Conservation (phyloP, 2,329 filamentous ascomycete species). For the Neofusicoccum laricinum region DNA sequence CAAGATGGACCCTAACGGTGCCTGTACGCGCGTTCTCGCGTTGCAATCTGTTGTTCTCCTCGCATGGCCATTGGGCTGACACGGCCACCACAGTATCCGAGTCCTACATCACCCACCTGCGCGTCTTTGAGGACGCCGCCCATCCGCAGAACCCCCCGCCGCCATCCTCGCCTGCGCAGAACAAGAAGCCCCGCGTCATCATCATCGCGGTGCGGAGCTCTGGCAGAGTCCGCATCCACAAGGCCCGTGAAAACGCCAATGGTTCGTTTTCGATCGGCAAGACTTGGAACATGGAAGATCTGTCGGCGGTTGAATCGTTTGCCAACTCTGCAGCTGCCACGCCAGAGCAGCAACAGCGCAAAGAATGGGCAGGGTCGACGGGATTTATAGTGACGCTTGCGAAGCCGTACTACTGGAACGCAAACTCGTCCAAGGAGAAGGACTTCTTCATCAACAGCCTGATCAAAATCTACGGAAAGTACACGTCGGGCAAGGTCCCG, state of each 20-base stretch:
- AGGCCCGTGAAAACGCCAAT: constrained; percentile 92
- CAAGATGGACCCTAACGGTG: constrained; percentile 84
- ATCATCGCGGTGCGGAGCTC: constrained; percentile 92
- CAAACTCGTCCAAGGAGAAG: constrained; percentile 90
- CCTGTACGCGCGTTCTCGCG: constrained; percentile 58
- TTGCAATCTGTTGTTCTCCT: constrained; percentile 8
- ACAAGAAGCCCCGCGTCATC: constrained; percentile 86
- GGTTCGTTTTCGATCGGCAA: constrained; percentile 96
- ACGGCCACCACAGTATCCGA: constrained; percentile 49
- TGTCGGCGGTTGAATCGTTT: constrained; percentile 80
- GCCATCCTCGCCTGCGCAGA: constrained; percentile 66
- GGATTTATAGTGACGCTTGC: constrained; percentile 87
- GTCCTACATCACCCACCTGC: constrained; percentile 97
- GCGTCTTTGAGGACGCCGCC: constrained; percentile 80
- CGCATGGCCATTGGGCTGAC: constrained; percentile 10
- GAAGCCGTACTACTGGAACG: constrained; percentile 97
- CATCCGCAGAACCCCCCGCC: constrained; percentile 84
- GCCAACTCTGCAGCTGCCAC: constrained; percentile 58
- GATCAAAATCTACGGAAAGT: constrained; percentile 95
- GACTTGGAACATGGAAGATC: constrained; percentile 94
- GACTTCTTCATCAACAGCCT: constrained; percentile 97
- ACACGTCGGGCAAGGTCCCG: constrained; percentile 81
- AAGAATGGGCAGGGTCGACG: constrained; percentile 74
- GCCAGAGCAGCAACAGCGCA: constrained; percentile 59
- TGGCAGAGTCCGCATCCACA: constrained; percentile 90